Evolutionary conservation across 2,329 filamentous ascomycete species (phyloP), one percentile per base, ranked within the genome.

Genomic region (Penicillium sp.): DNA sequence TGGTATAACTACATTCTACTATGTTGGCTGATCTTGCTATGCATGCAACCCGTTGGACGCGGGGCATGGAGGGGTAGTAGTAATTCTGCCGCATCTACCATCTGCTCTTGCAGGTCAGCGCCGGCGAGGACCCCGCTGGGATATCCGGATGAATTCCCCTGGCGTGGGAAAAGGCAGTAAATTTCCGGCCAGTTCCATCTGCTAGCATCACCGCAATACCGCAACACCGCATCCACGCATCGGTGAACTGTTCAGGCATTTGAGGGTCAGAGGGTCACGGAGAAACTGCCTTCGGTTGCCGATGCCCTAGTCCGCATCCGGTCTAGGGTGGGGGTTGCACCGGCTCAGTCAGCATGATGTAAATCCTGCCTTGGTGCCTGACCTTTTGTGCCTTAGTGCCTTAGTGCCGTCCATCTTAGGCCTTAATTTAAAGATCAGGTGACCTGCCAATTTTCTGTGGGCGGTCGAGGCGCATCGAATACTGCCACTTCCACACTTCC

Each of bases 281-380:
- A 61, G 51, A 61, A 59, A 61, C 57, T 54, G 40, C 47, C 50
- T 57, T 46, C 59, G 46, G n/a, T 57, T 61, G 51, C 56, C 58
- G 58, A 58, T 21, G 29, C 20, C 24, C 64, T 65, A 53, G 56
- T 15, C 62, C 13, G 2, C 1, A 60, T 64, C 29, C 15, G 59
- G 67, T 27, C 53, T 68, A 68, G 67, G 39, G 67, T 69, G 67
- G 67, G 67, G 67, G 67, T 67, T 23, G 17, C 5, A 27, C 18
- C 41, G n/a, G 30, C 41, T 42, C 39, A 42, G 39, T 42, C 39
- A 42, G 39, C 39, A 42, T 27, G 26, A 42, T 20, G n/a, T 12
- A 17, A 37, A 42, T 43, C 32, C 37, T 34, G 32, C 32, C 32
- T 34, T 20, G 15, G 7, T 34, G 32, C 32, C 33, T 36, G n/a